Evolutionary conservation across 306 rosid genomes (phyloP).

Genomic region (Vicia faba): DNA sequence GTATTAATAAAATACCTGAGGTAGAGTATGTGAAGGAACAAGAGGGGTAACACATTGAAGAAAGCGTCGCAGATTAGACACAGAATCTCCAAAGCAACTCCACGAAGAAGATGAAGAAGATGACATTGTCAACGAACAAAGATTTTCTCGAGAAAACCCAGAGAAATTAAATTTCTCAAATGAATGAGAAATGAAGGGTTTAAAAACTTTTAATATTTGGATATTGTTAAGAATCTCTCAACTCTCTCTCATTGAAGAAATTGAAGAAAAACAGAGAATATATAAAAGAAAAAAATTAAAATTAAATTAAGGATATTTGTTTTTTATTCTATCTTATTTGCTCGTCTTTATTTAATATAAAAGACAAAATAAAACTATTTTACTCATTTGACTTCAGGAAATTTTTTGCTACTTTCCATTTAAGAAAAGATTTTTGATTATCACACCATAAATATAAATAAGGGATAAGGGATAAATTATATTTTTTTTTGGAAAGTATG

Average conservation of each 20-base stretch:
- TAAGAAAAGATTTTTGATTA: constrained; percentile 26
- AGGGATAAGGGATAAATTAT: background rate
- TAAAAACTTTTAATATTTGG: background rate
- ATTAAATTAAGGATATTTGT: background rate
- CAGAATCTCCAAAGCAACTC: constrained; percentile 32
- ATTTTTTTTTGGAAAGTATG: background rate
- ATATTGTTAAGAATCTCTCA: background rate
- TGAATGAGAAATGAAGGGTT: background rate
- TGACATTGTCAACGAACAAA: constrained; percentile 39
- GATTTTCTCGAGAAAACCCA: constrained; percentile 29
- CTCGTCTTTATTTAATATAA: background rate
- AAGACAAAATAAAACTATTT: background rate
- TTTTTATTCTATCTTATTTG: background rate
- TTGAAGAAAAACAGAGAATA: constrained; percentile 3
- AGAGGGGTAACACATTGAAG: constrained; percentile 70
- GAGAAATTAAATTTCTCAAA: constrained; percentile 7
- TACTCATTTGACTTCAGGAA: constrained; percentile 4
- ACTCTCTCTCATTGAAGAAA: background rate
- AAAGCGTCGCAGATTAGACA: constrained; percentile 61
- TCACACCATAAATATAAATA: background rate
- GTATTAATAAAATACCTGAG: constrained; percentile 52
- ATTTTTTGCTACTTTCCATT: constrained; percentile 15
- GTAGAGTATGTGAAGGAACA: constrained; percentile 56
- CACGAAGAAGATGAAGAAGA: constrained; percentile 11
- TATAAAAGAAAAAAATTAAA: background rate